A percentile compares a stretch with the other conserved stretches of the same genome.
Conservation (phyloP, 371 early-diverging fungal genomes). For the Caulochytrium protostelioides region DNA sequence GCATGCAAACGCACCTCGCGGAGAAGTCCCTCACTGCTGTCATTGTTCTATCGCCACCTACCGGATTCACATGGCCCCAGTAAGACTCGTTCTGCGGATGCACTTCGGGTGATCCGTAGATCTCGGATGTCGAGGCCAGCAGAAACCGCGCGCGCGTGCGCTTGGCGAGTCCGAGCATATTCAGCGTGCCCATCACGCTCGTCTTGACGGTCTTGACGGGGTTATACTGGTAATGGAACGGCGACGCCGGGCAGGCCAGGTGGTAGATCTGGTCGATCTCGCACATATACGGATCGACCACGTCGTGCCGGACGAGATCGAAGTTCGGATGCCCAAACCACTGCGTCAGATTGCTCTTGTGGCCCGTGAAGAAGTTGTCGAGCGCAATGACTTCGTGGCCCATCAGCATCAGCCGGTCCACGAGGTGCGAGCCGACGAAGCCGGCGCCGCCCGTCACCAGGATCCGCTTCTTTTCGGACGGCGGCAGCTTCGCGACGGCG, state of each 20-base stretch:
- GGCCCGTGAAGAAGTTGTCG: slow-evolving; percentile 69
- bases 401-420: slow-evolving; percentile 65
- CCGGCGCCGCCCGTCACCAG: slow-evolving; percentile 81
- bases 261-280: slow-evolving; percentile 72
- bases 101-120: slow-evolving; percentile 73
- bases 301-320: slow-evolving; percentile 65
- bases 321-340: slow-evolving; percentile 76
- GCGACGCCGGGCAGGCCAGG: slow-evolving; percentile 70
- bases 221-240: slow-evolving; percentile 73
- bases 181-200: slow-evolving; percentile 65
- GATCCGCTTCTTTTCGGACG: slow-evolving; percentile 40
- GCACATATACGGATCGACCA: slow-evolving; percentile 57
- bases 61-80: slow-evolving; percentile 71
- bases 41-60: slow-evolving; percentile 8
- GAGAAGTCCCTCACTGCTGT: no score
- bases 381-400: slow-evolving; percentile 64
- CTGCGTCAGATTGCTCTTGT: slow-evolving; percentile 32
- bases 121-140: slow-evolving; percentile 64
- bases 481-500: slow-evolving; percentile 9
- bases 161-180: slow-evolving; percentile 74
- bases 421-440: slow-evolving; percentile 69
- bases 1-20: no score
- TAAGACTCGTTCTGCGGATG: slow-evolving; percentile 71
- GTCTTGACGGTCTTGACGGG: slow-evolving; percentile 76
- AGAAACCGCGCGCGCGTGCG: slow-evolving; percentile 58